These are phyloP conservation scores for Epicoccum nigrum DNA, from an alignment of 2,329 filamentous ascomycete species.

Conservation along the genomic window DNA sequence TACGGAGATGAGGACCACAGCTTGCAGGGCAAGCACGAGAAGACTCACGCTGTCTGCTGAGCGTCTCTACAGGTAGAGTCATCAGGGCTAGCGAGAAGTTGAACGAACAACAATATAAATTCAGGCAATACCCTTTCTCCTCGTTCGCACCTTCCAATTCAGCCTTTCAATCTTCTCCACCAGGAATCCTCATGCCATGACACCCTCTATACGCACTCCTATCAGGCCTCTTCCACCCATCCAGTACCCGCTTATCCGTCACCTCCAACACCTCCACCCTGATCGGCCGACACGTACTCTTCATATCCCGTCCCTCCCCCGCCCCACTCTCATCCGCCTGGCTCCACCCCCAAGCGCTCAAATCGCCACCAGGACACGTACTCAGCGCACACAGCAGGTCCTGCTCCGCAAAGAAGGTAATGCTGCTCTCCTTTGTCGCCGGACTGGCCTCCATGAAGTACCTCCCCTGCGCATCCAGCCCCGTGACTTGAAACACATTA, in stretches of 20 bases:
- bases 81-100: too few relatives aligned
- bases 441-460: constrained; percentile 62
- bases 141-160: too few relatives aligned
- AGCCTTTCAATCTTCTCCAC: constrained; percentile 42
- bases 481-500: constrained; percentile 86
- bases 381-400: constrained; percentile 70
- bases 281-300: constrained; percentile 70
- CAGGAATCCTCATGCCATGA: constrained; percentile 67
- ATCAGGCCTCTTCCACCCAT: constrained; percentile 67
- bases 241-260: constrained; percentile 51
- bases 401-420: constrained; percentile 82
- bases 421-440: constrained; percentile 50
- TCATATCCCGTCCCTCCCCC: constrained; percentile 58
- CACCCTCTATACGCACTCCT: constrained; percentile 66
- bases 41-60: constrained; percentile 85
- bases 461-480: constrained; percentile 63
- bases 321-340: constrained; percentile 54
- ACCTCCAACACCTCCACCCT: constrained; percentile 75
- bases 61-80: too few relatives aligned
- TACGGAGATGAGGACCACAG: constrained; percentile 86
- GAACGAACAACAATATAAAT: too few relatives aligned
- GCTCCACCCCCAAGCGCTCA: constrained; percentile 82
- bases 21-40: constrained; percentile 86
- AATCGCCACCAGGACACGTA: constrained; percentile 80
- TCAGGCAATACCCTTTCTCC: too few relatives aligned